A percentile compares a stretch with the other conserved stretches of the same genome.
Conservation (phyloP, 2,329 filamentous ascomycete species). For the Trichophyton equinum region DNA sequence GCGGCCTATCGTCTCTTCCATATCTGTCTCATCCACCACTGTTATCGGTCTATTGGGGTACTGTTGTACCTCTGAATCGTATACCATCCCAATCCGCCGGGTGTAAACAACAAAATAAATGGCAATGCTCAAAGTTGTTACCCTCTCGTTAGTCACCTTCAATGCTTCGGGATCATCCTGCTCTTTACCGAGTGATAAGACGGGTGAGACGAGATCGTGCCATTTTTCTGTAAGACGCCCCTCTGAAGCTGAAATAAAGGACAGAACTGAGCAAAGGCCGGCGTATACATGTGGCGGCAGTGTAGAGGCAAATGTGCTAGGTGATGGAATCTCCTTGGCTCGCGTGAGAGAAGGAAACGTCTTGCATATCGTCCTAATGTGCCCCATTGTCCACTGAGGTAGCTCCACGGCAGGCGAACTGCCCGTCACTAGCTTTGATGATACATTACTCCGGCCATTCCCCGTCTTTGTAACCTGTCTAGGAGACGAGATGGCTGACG, state of each 20-base stretch:
- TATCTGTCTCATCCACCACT: not conserved
- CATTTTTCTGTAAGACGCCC: slow-evolving; percentile 30
- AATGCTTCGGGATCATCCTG: slow-evolving; percentile 12
- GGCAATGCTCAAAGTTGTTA: slow-evolving; percentile 30
- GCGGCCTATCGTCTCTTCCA: not conserved
- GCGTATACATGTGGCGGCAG: slow-evolving; percentile 52
- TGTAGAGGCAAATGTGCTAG: slow-evolving; percentile 61
- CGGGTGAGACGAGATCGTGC: slow-evolving; percentile 25
- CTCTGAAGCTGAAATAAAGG: slow-evolving; percentile 32
- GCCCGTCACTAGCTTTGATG: not conserved
- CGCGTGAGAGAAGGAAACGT: slow-evolving; percentile 25
- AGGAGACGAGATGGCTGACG: not conserved
- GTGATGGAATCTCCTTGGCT: slow-evolving; percentile 40
- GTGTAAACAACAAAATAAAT: slow-evolving; percentile 35
- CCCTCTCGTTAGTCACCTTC: slow-evolving; percentile 16
- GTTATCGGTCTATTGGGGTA: not conserved
- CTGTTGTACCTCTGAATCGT: not conserved
- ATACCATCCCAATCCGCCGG: slow-evolving; percentile 18
- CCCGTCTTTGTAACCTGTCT: not conserved
- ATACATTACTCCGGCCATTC: not conserved
- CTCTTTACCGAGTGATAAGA: slow-evolving; percentile 32
- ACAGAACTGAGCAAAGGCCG: slow-evolving; percentile 51
- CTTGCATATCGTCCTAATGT: slow-evolving; percentile 53
- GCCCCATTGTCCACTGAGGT: slow-evolving; percentile 57
- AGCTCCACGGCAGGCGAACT: slow-evolving; percentile 22